Percentiles rank a stretch among this genome's conserved stretches.
These are phyloP conservation scores for Escovopsis sp. DNA, from an alignment of 2,329 filamentous ascomycete genomes.

Conservation along the genomic window DNA sequence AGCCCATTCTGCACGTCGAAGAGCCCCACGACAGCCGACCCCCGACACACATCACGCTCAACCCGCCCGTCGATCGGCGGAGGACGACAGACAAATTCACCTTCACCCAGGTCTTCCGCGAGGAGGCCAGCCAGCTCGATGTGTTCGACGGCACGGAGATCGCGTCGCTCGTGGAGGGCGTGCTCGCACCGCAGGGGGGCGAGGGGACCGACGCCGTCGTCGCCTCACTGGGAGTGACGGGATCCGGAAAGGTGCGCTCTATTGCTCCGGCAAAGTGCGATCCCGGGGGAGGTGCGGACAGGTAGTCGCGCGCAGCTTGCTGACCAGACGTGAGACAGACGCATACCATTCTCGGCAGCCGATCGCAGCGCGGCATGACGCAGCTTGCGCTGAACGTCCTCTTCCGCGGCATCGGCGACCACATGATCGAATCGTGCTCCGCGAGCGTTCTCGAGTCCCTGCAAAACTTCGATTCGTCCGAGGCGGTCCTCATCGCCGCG, in stretches of 20 bases:
- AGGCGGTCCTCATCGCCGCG: conserved; percentile 63
- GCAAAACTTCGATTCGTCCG: conserved; percentile 62
- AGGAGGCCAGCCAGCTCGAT: conserved; percentile 70
- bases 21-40: conserved; percentile 26
- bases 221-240: conserved; percentile 85
- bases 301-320: too few species aligned
- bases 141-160: conserved; percentile 72
- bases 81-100: conserved; percentile 85
- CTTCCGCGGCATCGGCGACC: conserved; percentile 64
- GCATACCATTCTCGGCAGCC: conserved; percentile 87
- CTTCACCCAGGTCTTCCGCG: conserved; percentile 87
- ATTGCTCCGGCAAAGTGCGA: too few species aligned
- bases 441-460: conserved; percentile 58
- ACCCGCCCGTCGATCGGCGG: conserved; percentile 72
- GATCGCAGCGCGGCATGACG: conserved; percentile 72
- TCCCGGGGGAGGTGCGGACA: not conserved
- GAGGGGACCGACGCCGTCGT: conserved; percentile 80
- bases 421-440: conserved; percentile 48
- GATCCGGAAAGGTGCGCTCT: conserved; percentile 70
- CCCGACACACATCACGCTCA: conserved; percentile 59
- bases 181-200: conserved; percentile 55
- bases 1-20: conserved; percentile 73
- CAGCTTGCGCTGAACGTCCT: conserved; percentile 84
- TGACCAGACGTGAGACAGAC: conserved; percentile 39
- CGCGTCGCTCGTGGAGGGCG: conserved; percentile 62